A percentile compares a stretch with the other conserved stretches of the same genome.
These are phyloP conservation scores for Macrolepiota dolichaula DNA, from an alignment of 768 basidiomycete genomes.

Conservation along the genomic window DNA sequence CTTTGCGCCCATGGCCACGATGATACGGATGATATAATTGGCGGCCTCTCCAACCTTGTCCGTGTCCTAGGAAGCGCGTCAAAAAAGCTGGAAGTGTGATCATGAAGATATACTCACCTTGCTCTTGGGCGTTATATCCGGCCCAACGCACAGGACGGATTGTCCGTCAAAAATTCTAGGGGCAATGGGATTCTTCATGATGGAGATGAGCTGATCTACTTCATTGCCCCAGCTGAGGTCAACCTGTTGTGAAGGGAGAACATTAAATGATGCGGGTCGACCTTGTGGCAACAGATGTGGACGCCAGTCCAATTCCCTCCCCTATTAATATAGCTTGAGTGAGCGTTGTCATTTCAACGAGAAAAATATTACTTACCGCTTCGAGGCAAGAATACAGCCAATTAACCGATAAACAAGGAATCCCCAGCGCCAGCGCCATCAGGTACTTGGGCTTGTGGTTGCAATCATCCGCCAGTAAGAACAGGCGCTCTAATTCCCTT, in stretches of 20 bases:
- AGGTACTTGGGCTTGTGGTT: conserved; percentile 79
- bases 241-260: conserved; percentile 42
- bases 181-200: conserved; percentile 55
- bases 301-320: conserved; percentile 53
- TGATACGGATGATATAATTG: conserved; percentile 57
- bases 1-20: conserved; percentile 75
- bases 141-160: conserved; percentile 58
- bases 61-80: neutral
- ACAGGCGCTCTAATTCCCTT: conserved; percentile 47
- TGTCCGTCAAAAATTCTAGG: conserved; percentile 53
- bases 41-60: conserved; percentile 36
- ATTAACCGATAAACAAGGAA: conserved; percentile 68
- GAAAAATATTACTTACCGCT: conserved; percentile 21
- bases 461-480: conserved; percentile 63
- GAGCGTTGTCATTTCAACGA: neutral
- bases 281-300: conserved; percentile 61
- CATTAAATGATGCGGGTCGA: conserved; percentile 33
- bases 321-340: conserved; percentile 20
- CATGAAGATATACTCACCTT: conserved; percentile 28
- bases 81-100: neutral
- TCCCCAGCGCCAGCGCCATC: conserved; percentile 78
- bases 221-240: conserved; percentile 47
- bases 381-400: conserved; percentile 48
- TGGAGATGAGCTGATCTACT: conserved; percentile 50
- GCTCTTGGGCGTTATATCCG: conserved; percentile 43